Evolutionary conservation across 805 yeast genomes (phyloP).

Genomic region (Metschnikowia vanudenii): DNA sequence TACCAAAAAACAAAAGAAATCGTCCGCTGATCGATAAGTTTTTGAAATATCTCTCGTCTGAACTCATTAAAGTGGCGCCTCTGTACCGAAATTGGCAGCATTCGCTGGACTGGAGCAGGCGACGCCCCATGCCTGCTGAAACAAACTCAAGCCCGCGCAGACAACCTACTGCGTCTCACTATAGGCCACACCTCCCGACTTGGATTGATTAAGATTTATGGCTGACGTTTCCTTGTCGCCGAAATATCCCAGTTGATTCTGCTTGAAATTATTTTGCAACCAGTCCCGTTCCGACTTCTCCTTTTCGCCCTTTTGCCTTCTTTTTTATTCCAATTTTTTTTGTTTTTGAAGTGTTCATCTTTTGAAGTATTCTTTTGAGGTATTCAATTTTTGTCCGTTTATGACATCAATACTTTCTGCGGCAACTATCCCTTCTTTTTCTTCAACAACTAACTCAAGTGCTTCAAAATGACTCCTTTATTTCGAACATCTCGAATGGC

Average conservation of each 20-base stretch:
- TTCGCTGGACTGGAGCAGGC: constrained; percentile 1
- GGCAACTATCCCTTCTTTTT: too few relatives aligned
- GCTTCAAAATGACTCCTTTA: constrained; percentile 2
- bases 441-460: background rate
- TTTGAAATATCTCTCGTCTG: too few relatives aligned
- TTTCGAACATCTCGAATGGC: constrained; percentile 1
- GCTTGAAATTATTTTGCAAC: background rate
- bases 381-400: too few relatives aligned
- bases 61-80: too few relatives aligned
- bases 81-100: background rate
- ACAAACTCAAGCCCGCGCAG: constrained; percentile 1
- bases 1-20: too few relatives aligned
- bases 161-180: background rate
- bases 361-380: too few relatives aligned
- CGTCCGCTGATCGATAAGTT: too few relatives aligned
- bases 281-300: background rate
- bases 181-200: background rate
- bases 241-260: background rate
- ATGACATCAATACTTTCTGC: too few relatives aligned
- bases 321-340: background rate
- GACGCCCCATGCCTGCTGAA: constrained; percentile 1
- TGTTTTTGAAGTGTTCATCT: too few relatives aligned
- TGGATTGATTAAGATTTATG: background rate
- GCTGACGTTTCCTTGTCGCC: background rate
- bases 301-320: background rate